Conservation (phyloP, 129 eudicot species). For the Rutidosis leptorrhynchoides region DNA sequence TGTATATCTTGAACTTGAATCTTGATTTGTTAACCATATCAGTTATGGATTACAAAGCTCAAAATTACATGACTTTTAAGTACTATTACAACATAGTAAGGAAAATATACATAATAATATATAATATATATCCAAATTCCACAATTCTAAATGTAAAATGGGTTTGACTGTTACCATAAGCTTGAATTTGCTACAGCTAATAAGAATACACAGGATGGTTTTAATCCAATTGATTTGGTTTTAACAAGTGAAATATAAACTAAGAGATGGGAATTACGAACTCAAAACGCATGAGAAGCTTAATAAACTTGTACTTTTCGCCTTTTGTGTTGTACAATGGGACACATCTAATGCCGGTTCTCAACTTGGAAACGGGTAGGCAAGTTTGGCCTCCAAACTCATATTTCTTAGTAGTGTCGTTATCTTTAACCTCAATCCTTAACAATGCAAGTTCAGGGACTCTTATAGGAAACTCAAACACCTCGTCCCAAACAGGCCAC, state of each 20-base stretch:
- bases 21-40: slow-evolving; percentile 6
- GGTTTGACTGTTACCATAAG: too few species aligned
- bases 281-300: slow-evolving; percentile 73
- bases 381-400: slow-evolving; percentile 91
- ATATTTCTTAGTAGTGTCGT: slow-evolving; percentile 39
- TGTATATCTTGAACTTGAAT: too few species aligned
- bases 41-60: not conserved
- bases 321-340: slow-evolving; percentile 54
- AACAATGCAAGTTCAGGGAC: slow-evolving; percentile 79
- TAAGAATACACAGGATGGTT: too few species aligned
- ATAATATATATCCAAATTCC: not conserved
- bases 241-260: not conserved
- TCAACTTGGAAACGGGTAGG: slow-evolving; percentile 62
- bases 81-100: not conserved
- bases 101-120: not conserved
- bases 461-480: slow-evolving; percentile 57
- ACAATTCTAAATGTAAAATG: not conserved
- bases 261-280: slow-evolving; percentile 26
- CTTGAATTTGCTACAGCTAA: too few species aligned
- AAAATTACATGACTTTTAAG: not conserved
- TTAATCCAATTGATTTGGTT: too few species aligned
- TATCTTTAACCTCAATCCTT: slow-evolving; percentile 52
- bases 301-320: slow-evolving; percentile 49
- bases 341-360: slow-evolving; percentile 68
- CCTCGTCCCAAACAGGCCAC: slow-evolving; percentile 67